A percentile compares a stretch with the other conserved stretches of the same genome.
phyloP scores from a whole-genome alignment of 306 rosid genomes.

The Nissolia schottii region DNA sequence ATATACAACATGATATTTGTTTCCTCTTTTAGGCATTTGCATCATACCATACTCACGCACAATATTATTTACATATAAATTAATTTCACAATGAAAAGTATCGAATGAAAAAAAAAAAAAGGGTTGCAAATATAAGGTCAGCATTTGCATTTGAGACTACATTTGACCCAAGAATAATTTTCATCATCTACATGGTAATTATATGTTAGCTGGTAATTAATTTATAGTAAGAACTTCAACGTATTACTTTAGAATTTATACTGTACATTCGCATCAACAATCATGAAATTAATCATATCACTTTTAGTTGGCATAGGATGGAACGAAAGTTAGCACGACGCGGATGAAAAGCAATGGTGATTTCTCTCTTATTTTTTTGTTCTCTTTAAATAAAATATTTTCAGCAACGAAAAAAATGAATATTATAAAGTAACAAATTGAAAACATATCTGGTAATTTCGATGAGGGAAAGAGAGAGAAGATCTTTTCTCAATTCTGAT shows the following conservation, averaged over 20 bases:
- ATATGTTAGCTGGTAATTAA: background rate
- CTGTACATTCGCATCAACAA: background rate
- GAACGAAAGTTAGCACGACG: background rate
- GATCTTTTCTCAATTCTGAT: background rate
- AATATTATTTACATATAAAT: background rate
- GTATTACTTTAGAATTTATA: background rate
- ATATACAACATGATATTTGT: background rate
- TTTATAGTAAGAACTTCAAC: background rate
- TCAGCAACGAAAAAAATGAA: background rate
- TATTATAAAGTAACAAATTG: background rate
- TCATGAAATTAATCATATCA: background rate
- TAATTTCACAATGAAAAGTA: background rate
- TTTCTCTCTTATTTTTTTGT: background rate
- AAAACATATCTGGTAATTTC: background rate
- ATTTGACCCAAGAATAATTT: background rate
- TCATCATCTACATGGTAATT: background rate
- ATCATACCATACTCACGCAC: background rate
- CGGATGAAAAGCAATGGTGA: background rate
- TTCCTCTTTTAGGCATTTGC: background rate
- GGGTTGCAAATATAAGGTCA: background rate
- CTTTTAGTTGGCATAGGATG: background rate
- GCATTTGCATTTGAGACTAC: too few species aligned
- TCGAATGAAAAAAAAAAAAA: background rate
- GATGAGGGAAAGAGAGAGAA: background rate
- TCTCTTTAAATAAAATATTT: background rate